phyloP scores from a whole-genome alignment of 352 stramenopile genomes.

The Phytopythium aichiense region DNA sequence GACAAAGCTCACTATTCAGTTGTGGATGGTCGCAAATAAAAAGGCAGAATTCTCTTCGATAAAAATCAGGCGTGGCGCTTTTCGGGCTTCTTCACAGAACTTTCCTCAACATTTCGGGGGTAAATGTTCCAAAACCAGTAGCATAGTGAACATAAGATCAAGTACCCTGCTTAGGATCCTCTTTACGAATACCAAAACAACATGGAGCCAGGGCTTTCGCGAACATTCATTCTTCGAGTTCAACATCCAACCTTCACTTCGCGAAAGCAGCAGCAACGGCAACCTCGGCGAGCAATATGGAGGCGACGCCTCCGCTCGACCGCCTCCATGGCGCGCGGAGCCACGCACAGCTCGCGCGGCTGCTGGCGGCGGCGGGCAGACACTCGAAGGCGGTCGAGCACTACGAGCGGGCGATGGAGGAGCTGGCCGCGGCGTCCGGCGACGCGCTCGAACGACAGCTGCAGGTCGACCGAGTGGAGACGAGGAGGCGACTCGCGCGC shows the following conservation, averaged over 20 bases:
- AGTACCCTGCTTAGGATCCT: too few species aligned
- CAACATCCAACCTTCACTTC: not conserved
- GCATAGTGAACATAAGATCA: too few species aligned
- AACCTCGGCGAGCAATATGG: slow-evolving; percentile 8
- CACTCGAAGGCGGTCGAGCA: slow-evolving; percentile 20
- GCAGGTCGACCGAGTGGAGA: not conserved
- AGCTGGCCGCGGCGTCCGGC: slow-evolving; percentile 7
- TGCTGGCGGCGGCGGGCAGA: slow-evolving; percentile 20
- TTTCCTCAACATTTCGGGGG: too few species aligned
- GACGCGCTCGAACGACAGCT: not conserved
- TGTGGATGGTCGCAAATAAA: too few species aligned
- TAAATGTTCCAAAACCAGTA: too few species aligned
- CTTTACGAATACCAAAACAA: too few species aligned
- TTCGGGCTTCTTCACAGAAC: too few species aligned
- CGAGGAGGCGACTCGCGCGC: slow-evolving; percentile 11
- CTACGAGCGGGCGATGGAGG: slow-evolving; percentile 24
- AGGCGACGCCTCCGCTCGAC: not conserved
- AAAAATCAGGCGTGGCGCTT: too few species aligned
- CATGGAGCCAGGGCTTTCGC: too few species aligned
- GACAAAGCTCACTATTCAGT: too few species aligned
- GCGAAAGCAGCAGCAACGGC: not conserved
- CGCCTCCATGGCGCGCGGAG: slow-evolving; percentile 11
- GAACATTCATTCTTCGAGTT: not conserved
- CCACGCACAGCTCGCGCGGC: slow-evolving; percentile 27
- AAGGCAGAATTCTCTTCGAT: too few species aligned